These are phyloP conservation scores for Ceratocystis alfenasii DNA, from an alignment of 2,329 filamentous ascomycete genomes.

Conservation along the genomic window DNA sequence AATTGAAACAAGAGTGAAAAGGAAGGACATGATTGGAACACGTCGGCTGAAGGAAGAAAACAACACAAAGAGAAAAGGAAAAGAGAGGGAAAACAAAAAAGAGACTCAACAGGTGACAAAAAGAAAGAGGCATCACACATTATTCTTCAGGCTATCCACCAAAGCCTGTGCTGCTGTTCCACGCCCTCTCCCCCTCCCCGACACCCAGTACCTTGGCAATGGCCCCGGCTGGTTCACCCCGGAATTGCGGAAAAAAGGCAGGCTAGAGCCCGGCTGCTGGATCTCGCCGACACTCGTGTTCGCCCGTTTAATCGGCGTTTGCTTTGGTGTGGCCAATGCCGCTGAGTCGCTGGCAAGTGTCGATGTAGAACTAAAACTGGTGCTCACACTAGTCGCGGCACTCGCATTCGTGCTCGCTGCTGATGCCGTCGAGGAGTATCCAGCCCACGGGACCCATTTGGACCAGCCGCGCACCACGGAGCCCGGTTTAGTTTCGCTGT, in stretches of 20 bases:
- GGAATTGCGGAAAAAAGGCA: constrained; percentile 41
- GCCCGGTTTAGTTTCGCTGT: background rate
- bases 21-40: constrained; percentile 4
- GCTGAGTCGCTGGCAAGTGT: background rate
- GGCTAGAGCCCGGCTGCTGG: constrained; percentile 3
- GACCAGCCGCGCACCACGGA: constrained; percentile 11
- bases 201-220: constrained; percentile 52
- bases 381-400: background rate
- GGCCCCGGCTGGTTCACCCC: constrained; percentile 70
- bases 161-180: constrained; percentile 17
- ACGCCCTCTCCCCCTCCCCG: constrained; percentile 2
- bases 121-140: background rate
- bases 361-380: constrained; percentile 12
- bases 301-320: constrained; percentile 23
- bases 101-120: background rate
- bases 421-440: background rate
- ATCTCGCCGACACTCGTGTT: background rate
- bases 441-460: constrained; percentile 21
- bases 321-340: constrained; percentile 8
- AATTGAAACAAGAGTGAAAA: background rate
- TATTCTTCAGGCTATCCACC: constrained; percentile 9
- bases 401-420: constrained; percentile 3
- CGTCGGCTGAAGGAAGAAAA: background rate
- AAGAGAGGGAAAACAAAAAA: background rate
- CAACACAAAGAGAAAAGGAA: background rate